Base-by-base conservation (phyloP, 441 rosid species). In the Raphanus hybrid region DNA sequence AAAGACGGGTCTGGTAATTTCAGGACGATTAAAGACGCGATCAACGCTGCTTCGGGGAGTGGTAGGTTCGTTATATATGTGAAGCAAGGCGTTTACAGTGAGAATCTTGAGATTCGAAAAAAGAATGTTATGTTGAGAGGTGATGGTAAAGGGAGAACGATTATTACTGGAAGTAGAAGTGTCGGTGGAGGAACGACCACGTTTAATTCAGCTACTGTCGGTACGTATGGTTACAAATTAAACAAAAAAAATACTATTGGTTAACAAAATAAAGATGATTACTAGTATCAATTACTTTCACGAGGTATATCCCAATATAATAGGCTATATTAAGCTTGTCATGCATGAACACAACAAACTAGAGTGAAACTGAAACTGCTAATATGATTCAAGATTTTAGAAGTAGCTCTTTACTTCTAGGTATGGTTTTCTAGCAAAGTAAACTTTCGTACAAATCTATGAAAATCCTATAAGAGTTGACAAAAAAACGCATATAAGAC, bases 151-250 rank as follows among this genome's bases (percentile, higher is more conserved):
- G 89, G 90, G 45, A 84, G 64, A 65, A 89, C 91, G 0, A 87
- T 87, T 43, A 81, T 89, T 58, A 87, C 90, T 16, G 91, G 91
- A 2, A 89, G 90, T 77, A 84, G 76, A 83, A 89, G 93, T 65
- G 93, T 89, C 8, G 88, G 89, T 1, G 85, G 90, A 70, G 91
- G 93, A 27, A 8, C 86, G 45, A 85, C 91, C 18, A 85, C 91
- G 43, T 89, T 87, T 77, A 84, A 80, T 2, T 87, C 93, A 9
- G 90, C 91, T 7, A 89, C 89, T 5, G 86, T 89, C 54, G 88
- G 93, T 87, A 66, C 83, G 91, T 75, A 32, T 54, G 35, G 5
- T 73, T 61, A 67, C 66, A 73, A 23, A 23, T 23, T 23, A 59
- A 58, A 50, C 18, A 50, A 50, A n/a, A 50, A 50, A 41, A 41